Conservation (phyloP, 441 rosid species). For the Erysimum pusillum region DNA sequence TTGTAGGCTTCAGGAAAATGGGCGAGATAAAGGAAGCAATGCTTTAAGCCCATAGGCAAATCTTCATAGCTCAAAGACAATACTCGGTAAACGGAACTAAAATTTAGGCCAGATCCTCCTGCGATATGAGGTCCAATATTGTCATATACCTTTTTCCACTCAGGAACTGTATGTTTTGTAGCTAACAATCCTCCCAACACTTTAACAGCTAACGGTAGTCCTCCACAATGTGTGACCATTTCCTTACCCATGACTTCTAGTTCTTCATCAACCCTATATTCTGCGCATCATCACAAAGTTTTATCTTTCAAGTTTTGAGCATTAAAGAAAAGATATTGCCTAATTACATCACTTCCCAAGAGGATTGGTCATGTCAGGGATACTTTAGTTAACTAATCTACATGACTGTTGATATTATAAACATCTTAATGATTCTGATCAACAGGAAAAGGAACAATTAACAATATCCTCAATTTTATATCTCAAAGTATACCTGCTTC, state of each 20-base stretch:
- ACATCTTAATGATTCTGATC: background rate
- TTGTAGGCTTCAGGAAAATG: background rate
- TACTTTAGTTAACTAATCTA: too few species aligned
- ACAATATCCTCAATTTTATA: background rate
- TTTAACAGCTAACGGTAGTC: background rate
- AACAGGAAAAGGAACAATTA: background rate
- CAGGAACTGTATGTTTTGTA: background rate
- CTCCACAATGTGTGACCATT: background rate
- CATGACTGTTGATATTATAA: too few species aligned
- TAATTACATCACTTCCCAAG: too few species aligned
- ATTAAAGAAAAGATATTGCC: too few species aligned
- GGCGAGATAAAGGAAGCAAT: background rate
- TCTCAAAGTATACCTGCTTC: background rate
- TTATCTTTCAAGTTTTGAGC: too few species aligned
- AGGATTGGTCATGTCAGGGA: too few species aligned
- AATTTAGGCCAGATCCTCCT: background rate
- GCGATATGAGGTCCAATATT: background rate
- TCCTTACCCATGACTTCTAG: background rate
- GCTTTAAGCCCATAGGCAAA: background rate
- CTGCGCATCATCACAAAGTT: too few species aligned
- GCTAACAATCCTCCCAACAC: background rate
- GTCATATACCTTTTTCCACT: background rate
- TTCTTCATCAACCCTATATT: background rate
- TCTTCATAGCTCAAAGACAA: background rate
- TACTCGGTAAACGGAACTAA: slow-evolving; percentile 12